Percentiles rank a stretch among this genome's conserved stretches.
Conservation (phyloP, 2,329 filamentous ascomycete species). For the Penicillium aurantiogriseum region DNA sequence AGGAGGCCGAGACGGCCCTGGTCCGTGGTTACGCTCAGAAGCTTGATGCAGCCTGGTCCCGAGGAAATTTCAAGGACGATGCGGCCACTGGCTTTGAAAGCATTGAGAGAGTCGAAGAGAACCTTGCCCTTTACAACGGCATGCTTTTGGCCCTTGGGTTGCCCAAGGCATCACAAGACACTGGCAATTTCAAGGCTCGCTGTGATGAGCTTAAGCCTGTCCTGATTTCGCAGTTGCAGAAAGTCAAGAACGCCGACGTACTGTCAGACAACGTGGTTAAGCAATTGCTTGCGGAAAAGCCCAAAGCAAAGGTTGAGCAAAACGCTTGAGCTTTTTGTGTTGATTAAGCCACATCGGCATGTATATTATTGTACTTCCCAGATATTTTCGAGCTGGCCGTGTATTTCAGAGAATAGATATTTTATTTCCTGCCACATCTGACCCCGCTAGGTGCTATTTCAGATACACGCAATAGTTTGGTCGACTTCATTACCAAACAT, state of each 20-base stretch:
- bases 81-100: slow-evolving; percentile 17
- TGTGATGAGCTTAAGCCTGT: neutral
- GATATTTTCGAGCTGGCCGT: slow-evolving; percentile 19
- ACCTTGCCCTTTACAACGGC: slow-evolving; percentile 43
- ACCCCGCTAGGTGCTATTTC: neutral
- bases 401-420: slow-evolving; percentile 20
- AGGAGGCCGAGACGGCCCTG: slow-evolving; percentile 41
- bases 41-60: slow-evolving; percentile 35
- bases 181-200: neutral
- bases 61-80: slow-evolving; percentile 25
- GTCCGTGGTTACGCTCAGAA: slow-evolving; percentile 43
- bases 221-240: slow-evolving; percentile 45
- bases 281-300: neutral
- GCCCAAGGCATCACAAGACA: neutral
- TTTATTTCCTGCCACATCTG: slow-evolving; percentile 5
- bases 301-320: slow-evolving; percentile 1
- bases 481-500: neutral
- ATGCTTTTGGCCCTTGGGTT: slow-evolving; percentile 37
- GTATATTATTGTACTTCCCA: slow-evolving; percentile 24
- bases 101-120: slow-evolving; percentile 27
- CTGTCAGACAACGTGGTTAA: slow-evolving; percentile 27
- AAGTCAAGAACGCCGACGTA: slow-evolving; percentile 1
- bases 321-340: neutral
- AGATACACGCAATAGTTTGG: neutral
- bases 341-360: slow-evolving; percentile 12